Conservation (phyloP, 106 monocot genomes). For the Dendrobium catenatum region DNA sequence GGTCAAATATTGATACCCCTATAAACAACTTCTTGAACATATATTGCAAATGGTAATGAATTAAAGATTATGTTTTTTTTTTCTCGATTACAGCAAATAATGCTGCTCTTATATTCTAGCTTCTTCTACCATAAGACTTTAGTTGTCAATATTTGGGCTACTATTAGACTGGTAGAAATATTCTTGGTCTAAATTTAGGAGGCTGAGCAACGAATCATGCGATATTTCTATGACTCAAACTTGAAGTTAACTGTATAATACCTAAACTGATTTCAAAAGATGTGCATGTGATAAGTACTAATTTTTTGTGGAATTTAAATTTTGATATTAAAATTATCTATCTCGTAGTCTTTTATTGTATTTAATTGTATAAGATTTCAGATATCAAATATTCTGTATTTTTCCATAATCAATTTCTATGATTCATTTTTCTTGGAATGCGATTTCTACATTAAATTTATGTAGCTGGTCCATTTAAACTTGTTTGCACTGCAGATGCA, state of each 20-base stretch:
- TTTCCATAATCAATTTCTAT: too few species aligned
- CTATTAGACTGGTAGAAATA: neutral
- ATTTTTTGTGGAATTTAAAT: too few species aligned
- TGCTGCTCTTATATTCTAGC: neutral
- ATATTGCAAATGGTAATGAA: neutral
- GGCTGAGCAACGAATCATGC: neutral
- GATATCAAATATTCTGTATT: too few species aligned
- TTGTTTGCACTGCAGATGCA: too few species aligned
- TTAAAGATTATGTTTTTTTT: neutral
- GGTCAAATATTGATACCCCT: too few species aligned
- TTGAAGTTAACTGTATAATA: neutral
- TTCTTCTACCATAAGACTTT: neutral
- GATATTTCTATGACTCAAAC: neutral
- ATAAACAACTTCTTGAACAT: too few species aligned
- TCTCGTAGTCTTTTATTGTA: too few species aligned
- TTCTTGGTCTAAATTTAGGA: neutral
- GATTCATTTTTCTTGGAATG: too few species aligned
- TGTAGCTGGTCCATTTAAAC: too few species aligned
- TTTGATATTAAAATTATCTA: too few species aligned
- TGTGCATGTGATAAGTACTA: neutral
- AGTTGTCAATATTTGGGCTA: neutral
- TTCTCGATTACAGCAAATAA: neutral
- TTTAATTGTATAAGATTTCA: too few species aligned
- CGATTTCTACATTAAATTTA: too few species aligned
- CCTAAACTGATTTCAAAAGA: neutral